These are phyloP conservation scores for Metschnikowia lachancei DNA, from an alignment of 805 yeast species.

Conservation along the genomic window DNA sequence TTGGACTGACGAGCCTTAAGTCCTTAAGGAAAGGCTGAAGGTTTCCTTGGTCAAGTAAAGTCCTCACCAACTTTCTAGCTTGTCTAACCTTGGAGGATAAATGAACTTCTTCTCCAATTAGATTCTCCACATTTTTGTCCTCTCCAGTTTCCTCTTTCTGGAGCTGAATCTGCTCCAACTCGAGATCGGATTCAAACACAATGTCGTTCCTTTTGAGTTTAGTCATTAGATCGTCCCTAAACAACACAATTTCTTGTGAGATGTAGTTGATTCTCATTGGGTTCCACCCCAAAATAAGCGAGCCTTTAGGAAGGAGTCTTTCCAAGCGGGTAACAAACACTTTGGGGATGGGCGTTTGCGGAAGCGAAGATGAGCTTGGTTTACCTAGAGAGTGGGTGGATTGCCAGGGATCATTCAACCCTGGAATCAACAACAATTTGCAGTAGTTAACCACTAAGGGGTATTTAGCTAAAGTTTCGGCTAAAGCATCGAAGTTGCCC, in stretches of 20 bases:
- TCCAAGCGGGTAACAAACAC: constrained; percentile 67
- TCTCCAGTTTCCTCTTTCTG: constrained; percentile 22
- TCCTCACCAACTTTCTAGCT: constrained; percentile 70
- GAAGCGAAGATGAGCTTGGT: constrained; percentile 41
- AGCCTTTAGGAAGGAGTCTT: constrained; percentile 37
- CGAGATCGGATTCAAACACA: constrained; percentile 44
- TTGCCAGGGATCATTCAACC: constrained; percentile 92
- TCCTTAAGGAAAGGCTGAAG: constrained; percentile 72
- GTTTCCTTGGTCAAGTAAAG: constrained; percentile 83
- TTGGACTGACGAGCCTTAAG: constrained; percentile 64
- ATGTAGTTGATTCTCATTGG: constrained; percentile 77
- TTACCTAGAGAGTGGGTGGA: constrained; percentile 62
- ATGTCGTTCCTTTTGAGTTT: constrained; percentile 72
- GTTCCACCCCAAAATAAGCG: constrained; percentile 53
- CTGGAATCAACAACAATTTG: constrained; percentile 76
- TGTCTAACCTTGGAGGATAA: constrained; percentile 49
- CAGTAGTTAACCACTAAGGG: constrained; percentile 52
- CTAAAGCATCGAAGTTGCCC: constrained; percentile 69
- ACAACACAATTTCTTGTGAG: constrained; percentile 76
- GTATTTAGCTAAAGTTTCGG: constrained; percentile 57
- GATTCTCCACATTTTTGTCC: constrained; percentile 22
- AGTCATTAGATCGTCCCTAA: constrained; percentile 69
- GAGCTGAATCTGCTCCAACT: constrained; percentile 26
- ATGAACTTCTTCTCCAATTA: constrained; percentile 22
- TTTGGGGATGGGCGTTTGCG: constrained; percentile 68